Percentiles rank a stretch among this genome's conserved stretches.
Conservation (phyloP, 2,329 filamentous ascomycete species). For the Colletotrichum echinochloae region DNA sequence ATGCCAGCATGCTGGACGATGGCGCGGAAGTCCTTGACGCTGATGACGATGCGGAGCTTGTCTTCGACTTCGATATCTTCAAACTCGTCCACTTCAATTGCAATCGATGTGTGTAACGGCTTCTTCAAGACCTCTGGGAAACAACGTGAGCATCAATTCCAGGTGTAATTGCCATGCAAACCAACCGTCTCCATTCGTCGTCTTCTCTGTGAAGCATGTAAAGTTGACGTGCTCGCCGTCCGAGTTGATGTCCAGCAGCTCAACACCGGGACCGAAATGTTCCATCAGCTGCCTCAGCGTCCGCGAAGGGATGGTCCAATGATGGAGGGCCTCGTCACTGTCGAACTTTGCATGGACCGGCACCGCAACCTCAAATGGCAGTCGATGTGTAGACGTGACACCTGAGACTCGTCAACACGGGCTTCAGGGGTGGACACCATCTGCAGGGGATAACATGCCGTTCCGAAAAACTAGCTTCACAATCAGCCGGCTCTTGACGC, state of each 20-base stretch:
- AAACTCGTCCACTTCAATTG: slow-evolving; percentile 81
- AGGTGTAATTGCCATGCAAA: slow-evolving; percentile 10
- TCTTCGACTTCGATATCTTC: slow-evolving; percentile 80
- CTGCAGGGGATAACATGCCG: slow-evolving; percentile 55
- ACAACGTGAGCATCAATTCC: slow-evolving; percentile 35
- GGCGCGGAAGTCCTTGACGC: slow-evolving; percentile 85
- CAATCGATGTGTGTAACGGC: slow-evolving; percentile 82
- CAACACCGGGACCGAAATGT: slow-evolving; percentile 83
- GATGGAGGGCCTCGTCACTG: slow-evolving; percentile 72
- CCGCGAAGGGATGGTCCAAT: slow-evolving; percentile 78
- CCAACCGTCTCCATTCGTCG: slow-evolving; percentile 69
- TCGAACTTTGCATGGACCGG: slow-evolving; percentile 83
- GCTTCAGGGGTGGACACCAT: background rate
- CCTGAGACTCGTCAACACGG: slow-evolving; percentile 54
- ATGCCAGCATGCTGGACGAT: slow-evolving; percentile 82
- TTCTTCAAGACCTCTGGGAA: slow-evolving; percentile 81
- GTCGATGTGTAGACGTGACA: slow-evolving; percentile 80
- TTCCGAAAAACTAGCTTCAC: slow-evolving; percentile 81
- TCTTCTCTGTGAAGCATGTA: slow-evolving; percentile 85
- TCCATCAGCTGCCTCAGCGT: slow-evolving; percentile 82
- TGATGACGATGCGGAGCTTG: slow-evolving; percentile 82
- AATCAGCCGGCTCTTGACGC: slow-evolving; percentile 79
- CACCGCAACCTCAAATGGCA: slow-evolving; percentile 80
- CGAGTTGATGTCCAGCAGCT: slow-evolving; percentile 83
- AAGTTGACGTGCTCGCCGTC: slow-evolving; percentile 81